Percentiles rank a stretch among this genome's conserved stretches.
These are phyloP conservation scores for Pleurotus tuoliensis DNA, from an alignment of 768 basidiomycete genomes.

Conservation along the genomic window DNA sequence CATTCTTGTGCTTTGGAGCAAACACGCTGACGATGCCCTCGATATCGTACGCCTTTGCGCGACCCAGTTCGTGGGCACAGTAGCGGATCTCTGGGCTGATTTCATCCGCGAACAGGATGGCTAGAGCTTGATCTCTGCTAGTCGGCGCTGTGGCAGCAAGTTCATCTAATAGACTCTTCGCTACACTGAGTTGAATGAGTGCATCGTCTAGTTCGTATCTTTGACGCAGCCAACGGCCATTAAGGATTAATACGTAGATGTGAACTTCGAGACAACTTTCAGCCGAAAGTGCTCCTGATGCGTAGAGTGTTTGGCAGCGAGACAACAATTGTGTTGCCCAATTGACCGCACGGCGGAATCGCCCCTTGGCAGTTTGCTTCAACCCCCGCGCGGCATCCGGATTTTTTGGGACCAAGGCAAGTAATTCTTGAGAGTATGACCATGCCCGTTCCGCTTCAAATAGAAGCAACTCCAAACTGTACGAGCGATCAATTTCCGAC, in stretches of 20 bases:
- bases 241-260: constrained; percentile 75
- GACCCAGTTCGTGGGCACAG: constrained; percentile 85
- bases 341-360: constrained; percentile 74
- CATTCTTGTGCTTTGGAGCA: constrained; percentile 48
- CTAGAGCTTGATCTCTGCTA: constrained; percentile 84
- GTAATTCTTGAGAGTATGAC: constrained; percentile 83
- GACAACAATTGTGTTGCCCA: constrained; percentile 78
- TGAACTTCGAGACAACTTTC: constrained; percentile 64
- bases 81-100: constrained; percentile 89
- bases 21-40: constrained; percentile 69
- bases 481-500: constrained; percentile 8
- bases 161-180: constrained; percentile 67
- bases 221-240: constrained; percentile 80
- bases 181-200: constrained; percentile 72
- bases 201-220: constrained; percentile 74
- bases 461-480: constrained; percentile 76
- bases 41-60: constrained; percentile 75
- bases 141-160: constrained; percentile 61
- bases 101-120: constrained; percentile 78
- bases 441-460: constrained; percentile 92
- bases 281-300: constrained; percentile 47
- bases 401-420: constrained; percentile 42
- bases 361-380: constrained; percentile 71
- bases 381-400: constrained; percentile 46
- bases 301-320: constrained; percentile 63